Base-by-base conservation (phyloP, 2,329 filamentous ascomycete species). In the Westerdykella aurantiaca region DNA sequence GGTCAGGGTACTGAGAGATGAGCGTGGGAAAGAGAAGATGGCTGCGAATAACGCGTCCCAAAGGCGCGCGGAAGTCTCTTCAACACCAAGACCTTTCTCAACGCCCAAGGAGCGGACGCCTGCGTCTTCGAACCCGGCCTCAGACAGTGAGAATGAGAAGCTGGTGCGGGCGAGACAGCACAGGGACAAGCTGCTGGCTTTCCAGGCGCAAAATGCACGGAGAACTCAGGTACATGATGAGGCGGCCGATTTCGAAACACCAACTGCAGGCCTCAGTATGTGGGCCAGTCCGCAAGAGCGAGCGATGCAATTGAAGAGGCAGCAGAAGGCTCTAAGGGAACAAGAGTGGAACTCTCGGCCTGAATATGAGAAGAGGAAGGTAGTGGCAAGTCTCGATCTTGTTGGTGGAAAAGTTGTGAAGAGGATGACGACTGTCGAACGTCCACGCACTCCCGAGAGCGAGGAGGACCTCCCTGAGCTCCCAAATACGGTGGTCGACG, bases 211-310 rank as follows among this genome's bases (percentile, higher is more conserved):
- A 57, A 95, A 95, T 53, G 88, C 88, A 0, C 79, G 80, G 46
- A 77, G 90, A 35, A 96, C 90, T 1, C 87, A 83, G 13, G 85
- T 96, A 13, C 80, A 88, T 31, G 90, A 96, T 57, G 89, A 95
- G 69, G 89, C 88, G 0, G 81, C 83, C 1, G 83, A 87, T 58
- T 85, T 80, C 51, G 83, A 86, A 52, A 80, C 80, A 0, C 79
- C 82, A 0, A 73, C 41, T 57, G 66, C 72, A 25, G 79, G 81
- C 5, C 74, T 78, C 4, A 88, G 79, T 54, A 84, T 93, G 71
- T 95, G 89, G 89, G 86, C 88, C 39, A 88, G 74, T 13, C 88
- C 89, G 0, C 82, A 86, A 50, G 88, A 95, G 66, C 78, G 89
- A 34, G 90, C 89, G 1, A 74, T 82, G 51, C 88, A 93, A 63